Evolutionary conservation across 2,329 filamentous ascomycete genomes (phyloP).

Genomic region (Alternaria sp.): DNA sequence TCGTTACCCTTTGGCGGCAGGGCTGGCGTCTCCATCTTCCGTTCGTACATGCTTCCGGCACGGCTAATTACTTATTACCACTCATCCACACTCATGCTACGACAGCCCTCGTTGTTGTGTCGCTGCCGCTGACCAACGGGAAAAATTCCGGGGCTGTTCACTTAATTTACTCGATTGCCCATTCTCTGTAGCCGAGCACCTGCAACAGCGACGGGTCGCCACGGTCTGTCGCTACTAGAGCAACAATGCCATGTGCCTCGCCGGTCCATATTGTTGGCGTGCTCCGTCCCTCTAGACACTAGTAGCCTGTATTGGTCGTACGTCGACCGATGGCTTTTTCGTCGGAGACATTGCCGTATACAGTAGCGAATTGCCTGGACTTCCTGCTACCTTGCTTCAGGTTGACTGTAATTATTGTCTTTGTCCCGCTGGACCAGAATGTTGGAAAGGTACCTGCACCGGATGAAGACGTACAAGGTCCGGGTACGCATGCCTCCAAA

Average conservation of each 20-base stretch:
- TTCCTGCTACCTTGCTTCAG: conserved; percentile 28
- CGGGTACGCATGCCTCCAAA: conserved; percentile 38
- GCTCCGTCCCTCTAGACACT: conserved; percentile 17
- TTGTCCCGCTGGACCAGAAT: conserved; percentile 29
- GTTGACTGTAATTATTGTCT: conserved; percentile 41
- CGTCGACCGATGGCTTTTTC: conserved; percentile 21
- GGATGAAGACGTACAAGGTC: conserved; percentile 45
- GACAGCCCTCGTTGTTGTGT: conserved; percentile 11
- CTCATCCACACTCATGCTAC: conserved; percentile 25
- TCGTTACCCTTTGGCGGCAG: conserved; percentile 30
- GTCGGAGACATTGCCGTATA: conserved; percentile 36
- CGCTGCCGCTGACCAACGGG: conserved; percentile 32
- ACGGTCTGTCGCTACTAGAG: not conserved
- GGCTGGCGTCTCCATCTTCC: conserved; percentile 37
- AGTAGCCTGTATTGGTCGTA: conserved; percentile 20
- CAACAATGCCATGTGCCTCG: conserved; percentile 24
- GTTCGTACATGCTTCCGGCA: conserved; percentile 31
- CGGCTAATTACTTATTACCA: conserved; percentile 45
- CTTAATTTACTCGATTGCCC: not conserved
- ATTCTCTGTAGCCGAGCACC: conserved; percentile 13
- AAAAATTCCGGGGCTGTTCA: conserved; percentile 6
- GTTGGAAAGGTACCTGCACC: conserved; percentile 42
- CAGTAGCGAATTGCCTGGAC: conserved; percentile 18
- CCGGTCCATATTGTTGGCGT: conserved; percentile 19
- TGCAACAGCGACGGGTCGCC: conserved; percentile 14